Base-by-base conservation (phyloP, 1,139 yeast genomes). In the Pneumocystis jirovecii region DNA sequence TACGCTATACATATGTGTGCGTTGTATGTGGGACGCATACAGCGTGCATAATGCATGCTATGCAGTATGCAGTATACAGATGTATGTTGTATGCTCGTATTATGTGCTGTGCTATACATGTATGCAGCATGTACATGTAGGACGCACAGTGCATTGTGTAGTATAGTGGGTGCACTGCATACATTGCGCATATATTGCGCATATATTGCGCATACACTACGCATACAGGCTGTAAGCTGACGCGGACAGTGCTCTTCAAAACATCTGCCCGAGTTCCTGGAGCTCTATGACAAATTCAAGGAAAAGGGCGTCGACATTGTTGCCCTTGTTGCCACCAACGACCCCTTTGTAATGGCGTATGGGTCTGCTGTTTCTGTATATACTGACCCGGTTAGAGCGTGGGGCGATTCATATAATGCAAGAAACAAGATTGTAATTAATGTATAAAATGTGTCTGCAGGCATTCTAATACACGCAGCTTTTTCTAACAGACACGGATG, bases 191-290 rank as follows among this genome's bases (percentile, higher is more conserved):
- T 39, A 7, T 12, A 39, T 39, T 7, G 42, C 42, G 42, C 42
- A 39, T 39, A 39, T 12, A 39, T 5, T 8, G 37, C 37, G 37
- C 37, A 34, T 5, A 4, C 37, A 34, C 37, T 8, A 34, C 37
- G 37, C 37, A 34, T 34, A n/a, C n/a, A n/a, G n/a, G n/a, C n/a
- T 34, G 37, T n/a, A n/a, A n/a, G 15, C 40, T 37, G 15, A 37
- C 15, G 37, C 4, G 7, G 15, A 12, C 5, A 50, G 57, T 89
- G 96, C 77, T 84, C 93, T 50, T 87, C 84, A 69, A 79, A 81
- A 70, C 96, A 90, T 76, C 83, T 89, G 70, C 96, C 96, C 37
- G 88, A 85, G 21, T 88, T 80, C 76, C 77, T 89, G 68, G 75
- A 78, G 65, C 77, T 82, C 65, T 72, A 81, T 65, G 74, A 74